Conservation (phyloP, 176 grass and related monocot species). For the Musa beccarii region DNA sequence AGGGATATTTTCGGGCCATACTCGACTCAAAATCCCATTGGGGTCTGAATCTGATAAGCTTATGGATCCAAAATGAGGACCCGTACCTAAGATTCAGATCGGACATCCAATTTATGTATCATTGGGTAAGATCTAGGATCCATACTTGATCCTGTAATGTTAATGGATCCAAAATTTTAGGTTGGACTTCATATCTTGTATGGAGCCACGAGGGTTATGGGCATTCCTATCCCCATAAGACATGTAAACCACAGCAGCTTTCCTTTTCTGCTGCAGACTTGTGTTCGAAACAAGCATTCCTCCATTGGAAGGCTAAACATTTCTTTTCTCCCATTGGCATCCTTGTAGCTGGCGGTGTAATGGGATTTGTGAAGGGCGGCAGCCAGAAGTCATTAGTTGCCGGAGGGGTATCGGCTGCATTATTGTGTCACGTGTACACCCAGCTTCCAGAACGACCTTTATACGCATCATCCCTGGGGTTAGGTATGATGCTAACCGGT, state of each 20-base stretch:
- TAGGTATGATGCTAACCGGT: background rate
- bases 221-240: background rate
- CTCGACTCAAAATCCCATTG: background rate
- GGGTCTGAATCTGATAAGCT: background rate
- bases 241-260: background rate
- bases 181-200: too few species aligned
- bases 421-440: constrained; percentile 7
- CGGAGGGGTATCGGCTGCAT: constrained; percentile 8
- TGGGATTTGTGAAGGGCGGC: constrained; percentile 14
- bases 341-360: constrained; percentile 5
- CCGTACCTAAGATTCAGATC: background rate
- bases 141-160: too few species aligned
- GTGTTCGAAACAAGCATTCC: too few species aligned
- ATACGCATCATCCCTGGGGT: constrained; percentile 9
- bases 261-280: background rate
- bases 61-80: background rate
- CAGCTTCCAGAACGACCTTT: constrained; percentile 10
- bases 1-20: too few species aligned
- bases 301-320: background rate
- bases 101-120: background rate
- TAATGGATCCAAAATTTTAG: too few species aligned
- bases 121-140: too few species aligned
- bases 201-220: background rate
- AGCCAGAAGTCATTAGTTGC: constrained; percentile 17
- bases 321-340: background rate